phyloP scores from a whole-genome alignment of 2,329 filamentous ascomycete genomes.

The Colletotrichum lentis region DNA sequence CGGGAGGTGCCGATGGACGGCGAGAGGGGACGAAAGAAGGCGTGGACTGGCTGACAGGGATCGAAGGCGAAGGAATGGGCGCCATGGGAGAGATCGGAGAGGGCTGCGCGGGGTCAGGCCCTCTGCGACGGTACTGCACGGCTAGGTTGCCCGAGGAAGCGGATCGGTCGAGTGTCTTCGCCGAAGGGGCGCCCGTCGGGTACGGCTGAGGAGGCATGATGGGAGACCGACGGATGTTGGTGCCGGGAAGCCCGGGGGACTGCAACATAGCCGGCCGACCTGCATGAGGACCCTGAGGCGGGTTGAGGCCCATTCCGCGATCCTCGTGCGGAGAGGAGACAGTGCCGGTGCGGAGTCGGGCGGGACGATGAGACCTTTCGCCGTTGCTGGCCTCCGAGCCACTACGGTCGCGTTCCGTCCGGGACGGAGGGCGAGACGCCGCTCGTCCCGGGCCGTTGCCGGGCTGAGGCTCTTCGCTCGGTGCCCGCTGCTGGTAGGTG shows the following conservation, averaged over 20 bases:
- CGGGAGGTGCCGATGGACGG: slow-evolving; percentile 47
- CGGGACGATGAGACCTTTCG: slow-evolving; percentile 49
- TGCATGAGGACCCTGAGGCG: slow-evolving; percentile 28
- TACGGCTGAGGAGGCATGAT: slow-evolving; percentile 57
- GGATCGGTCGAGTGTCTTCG: slow-evolving; percentile 43
- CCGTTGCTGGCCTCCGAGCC: slow-evolving; percentile 64
- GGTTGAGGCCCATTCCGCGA: slow-evolving; percentile 18
- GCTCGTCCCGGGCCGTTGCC: slow-evolving; percentile 44
- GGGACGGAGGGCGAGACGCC: slow-evolving; percentile 43
- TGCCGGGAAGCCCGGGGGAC: slow-evolving; percentile 59
- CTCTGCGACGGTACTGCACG: slow-evolving; percentile 44
- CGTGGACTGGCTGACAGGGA: slow-evolving; percentile 47
- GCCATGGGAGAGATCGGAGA: slow-evolving; percentile 57
- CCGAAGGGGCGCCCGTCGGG: slow-evolving; percentile 41
- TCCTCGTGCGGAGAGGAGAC: slow-evolving; percentile 39
- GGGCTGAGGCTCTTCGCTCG: slow-evolving; percentile 52
- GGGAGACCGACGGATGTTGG: slow-evolving; percentile 57
- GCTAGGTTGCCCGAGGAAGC: slow-evolving; percentile 47
- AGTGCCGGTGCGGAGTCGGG: slow-evolving; percentile 44
- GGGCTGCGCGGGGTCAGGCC: slow-evolving; percentile 51
- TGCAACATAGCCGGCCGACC: slow-evolving; percentile 49
- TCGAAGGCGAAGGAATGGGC: slow-evolving; percentile 47
- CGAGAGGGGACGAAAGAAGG: slow-evolving; percentile 46
- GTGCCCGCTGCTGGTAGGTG: slow-evolving; percentile 54
- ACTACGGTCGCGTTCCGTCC: slow-evolving; percentile 60